Base-by-base conservation (phyloP, 208 protist genomes). In the Leishmania tarentolae region DNA sequence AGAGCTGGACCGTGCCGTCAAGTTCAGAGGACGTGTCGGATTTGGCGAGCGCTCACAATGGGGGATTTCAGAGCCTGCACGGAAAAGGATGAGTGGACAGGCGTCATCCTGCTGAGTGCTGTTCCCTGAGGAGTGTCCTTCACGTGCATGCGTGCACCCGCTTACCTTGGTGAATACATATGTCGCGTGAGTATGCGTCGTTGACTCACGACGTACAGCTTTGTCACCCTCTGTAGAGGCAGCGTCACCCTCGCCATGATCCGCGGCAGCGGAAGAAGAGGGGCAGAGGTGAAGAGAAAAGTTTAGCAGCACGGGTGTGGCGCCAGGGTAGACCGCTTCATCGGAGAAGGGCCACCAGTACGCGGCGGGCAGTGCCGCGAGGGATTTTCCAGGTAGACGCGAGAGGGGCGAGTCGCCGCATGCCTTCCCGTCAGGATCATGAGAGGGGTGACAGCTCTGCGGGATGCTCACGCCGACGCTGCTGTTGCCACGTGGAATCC, bases 331-430 rank as follows among this genome's bases (percentile, higher is more conserved):
- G 65, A 97, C 68, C 44, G 92, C 88, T 86, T 98, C 95, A 46
- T 93, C 83, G 80, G 98, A 98, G 79, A 96, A 98, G n/a, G 98
- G 98, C 98, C 98, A 99, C 74, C 94, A 89, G 80, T 97, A 98
- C 42, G 76, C n/a, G n/a, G 28, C 50, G 19, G 65, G 74, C 15
- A 0, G 21, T 11, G 59, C 46, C 11, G 6, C 56, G 4, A 40
- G 66, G 17, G 68, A n/a, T n/a, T 19, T 37, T n/a, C 71, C 71
- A 31, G 71, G 31, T 46, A 11, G 8, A 24, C 44, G 28, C 13
- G 9, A 46, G 13, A 53, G 24, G 11, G 28, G 44, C 70, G 13
- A 21, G 70, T 24, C 72, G 31, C n/a, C 50, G 31, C n/a, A 31
- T 46, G 72, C 19, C 46, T 44, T 46, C 21, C 53, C 68, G 44